phyloP scores from a whole-genome alignment of 2,329 filamentous ascomycete genomes.

The Monascus ruber region DNA sequence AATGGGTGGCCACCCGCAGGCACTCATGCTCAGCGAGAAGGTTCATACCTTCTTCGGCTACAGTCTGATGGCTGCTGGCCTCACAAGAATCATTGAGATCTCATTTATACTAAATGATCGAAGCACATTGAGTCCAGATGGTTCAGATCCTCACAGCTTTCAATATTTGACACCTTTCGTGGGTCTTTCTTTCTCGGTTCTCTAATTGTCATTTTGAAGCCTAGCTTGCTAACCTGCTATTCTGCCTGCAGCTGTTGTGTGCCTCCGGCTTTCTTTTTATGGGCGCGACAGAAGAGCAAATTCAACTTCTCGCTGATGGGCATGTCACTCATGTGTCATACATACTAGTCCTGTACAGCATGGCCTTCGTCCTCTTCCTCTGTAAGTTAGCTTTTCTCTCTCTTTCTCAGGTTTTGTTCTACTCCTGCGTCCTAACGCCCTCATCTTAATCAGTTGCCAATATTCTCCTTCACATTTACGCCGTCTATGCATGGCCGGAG shows the following conservation, averaged over 20 bases:
- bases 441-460: slow-evolving; percentile 49
- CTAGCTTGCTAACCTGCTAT: slow-evolving; percentile 12
- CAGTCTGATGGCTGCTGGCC: slow-evolving; percentile 80
- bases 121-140: slow-evolving; percentile 53
- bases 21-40: slow-evolving; percentile 71
- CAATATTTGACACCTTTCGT: slow-evolving; percentile 61
- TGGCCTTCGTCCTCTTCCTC: slow-evolving; percentile 83
- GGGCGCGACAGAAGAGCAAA: slow-evolving; percentile 95
- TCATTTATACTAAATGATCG: slow-evolving; percentile 73
- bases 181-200: slow-evolving; percentile 32
- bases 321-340: slow-evolving; percentile 84
- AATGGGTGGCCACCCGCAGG: slow-evolving; percentile 86
- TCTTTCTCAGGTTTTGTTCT: slow-evolving; percentile 1
- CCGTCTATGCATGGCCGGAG: slow-evolving; percentile 45
- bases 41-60: slow-evolving; percentile 87
- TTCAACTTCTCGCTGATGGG: slow-evolving; percentile 61
- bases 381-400: slow-evolving; percentile 39
- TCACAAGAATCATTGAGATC: slow-evolving; percentile 80
- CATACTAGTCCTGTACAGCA: slow-evolving; percentile 78
- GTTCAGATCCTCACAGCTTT: slow-evolving; percentile 59
- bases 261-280: slow-evolving; percentile 94
- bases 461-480: slow-evolving; percentile 75
- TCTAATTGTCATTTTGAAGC: slow-evolving; percentile 1
- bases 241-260: slow-evolving; percentile 58
- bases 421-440: slow-evolving; percentile 1